Evolutionary conservation across 805 yeast genomes (phyloP).

Genomic region (Metschnikowia drakensbergensis): DNA sequence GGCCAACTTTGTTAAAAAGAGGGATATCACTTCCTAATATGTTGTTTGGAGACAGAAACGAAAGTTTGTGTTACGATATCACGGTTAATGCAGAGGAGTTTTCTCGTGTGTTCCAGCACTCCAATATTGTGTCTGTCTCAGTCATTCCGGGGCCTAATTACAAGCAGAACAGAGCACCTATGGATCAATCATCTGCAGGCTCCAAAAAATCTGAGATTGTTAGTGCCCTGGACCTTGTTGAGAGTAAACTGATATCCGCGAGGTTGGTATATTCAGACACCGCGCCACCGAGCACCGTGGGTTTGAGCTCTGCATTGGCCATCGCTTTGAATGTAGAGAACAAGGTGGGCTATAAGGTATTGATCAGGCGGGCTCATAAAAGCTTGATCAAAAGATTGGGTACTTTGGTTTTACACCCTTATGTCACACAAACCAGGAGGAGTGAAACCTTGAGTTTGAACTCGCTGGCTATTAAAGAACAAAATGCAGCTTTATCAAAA

Average conservation of each 20-base stretch:
- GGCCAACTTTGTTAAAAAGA: constrained; percentile 44
- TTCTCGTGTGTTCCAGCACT: constrained; percentile 28
- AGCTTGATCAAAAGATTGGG: constrained; percentile 37
- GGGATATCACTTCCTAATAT: constrained; percentile 56
- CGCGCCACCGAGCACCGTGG: constrained; percentile 40
- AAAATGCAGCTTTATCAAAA: constrained; percentile 17
- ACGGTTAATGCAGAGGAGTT: constrained; percentile 43
- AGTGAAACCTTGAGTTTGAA: constrained; percentile 26
- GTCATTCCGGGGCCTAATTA: constrained; percentile 48
- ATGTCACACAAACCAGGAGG: constrained; percentile 41
- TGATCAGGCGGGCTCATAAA: constrained; percentile 44
- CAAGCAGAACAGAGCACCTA: constrained; percentile 17
- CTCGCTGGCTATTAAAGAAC: constrained; percentile 29
- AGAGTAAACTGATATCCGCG: constrained; percentile 48
- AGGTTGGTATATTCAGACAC: constrained; percentile 38
- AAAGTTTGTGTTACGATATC: constrained; percentile 34
- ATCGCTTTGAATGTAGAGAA: constrained; percentile 51
- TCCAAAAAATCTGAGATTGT: constrained; percentile 12
- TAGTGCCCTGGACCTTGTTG: constrained; percentile 20
- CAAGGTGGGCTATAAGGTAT: constrained; percentile 50
- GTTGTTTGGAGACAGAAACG: constrained; percentile 21
- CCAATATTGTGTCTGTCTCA: constrained; percentile 49
- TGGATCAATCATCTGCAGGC: constrained; percentile 1
- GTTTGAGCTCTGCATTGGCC: constrained; percentile 51
- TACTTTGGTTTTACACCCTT: constrained; percentile 51